phyloP scores from a whole-genome alignment of 2,329 filamentous ascomycete species.

The Fusarium ramigenum region DNA sequence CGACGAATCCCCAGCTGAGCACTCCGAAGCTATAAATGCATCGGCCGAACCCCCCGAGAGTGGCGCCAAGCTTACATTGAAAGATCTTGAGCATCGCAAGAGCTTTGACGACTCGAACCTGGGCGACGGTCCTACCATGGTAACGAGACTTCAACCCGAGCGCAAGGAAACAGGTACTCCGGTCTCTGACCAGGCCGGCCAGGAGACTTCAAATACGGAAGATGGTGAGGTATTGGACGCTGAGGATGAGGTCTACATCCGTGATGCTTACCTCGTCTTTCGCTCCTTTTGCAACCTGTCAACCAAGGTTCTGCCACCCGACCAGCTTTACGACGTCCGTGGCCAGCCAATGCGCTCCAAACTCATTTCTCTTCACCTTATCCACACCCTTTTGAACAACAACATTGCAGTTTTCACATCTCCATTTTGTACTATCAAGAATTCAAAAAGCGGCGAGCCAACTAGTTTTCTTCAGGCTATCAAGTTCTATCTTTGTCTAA shows the following conservation, averaged over 20 bases:
- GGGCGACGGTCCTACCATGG: conserved; percentile 73
- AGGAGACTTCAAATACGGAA: conserved; percentile 65
- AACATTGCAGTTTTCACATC: conserved; percentile 91
- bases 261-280: conserved; percentile 97
- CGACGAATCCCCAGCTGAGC: conserved; percentile 48
- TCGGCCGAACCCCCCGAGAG: conserved; percentile 48
- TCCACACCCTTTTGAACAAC: conserved; percentile 95
- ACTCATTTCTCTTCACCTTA: conserved; percentile 91
- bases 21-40: conserved; percentile 33
- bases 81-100: conserved; percentile 73
- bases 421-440: conserved; percentile 89
- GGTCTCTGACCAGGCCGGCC: conserved; percentile 62
- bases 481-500: conserved; percentile 96
- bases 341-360: conserved; percentile 98
- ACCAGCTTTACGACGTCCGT: conserved; percentile 91
- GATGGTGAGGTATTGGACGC: conserved; percentile 68
- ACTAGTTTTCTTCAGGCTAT: conserved; percentile 94
- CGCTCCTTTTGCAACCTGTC: conserved; percentile 97
- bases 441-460: conserved; percentile 86
- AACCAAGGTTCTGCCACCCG: conserved; percentile 87
- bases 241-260: conserved; percentile 96
- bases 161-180: conserved; percentile 54
- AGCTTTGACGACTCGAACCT: conserved; percentile 75
- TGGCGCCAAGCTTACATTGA: conserved; percentile 68
- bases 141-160: conserved; percentile 66